Evolutionary conservation across 2,329 filamentous ascomycete species (phyloP).

Genomic region (Coleophoma cylindrospora): DNA sequence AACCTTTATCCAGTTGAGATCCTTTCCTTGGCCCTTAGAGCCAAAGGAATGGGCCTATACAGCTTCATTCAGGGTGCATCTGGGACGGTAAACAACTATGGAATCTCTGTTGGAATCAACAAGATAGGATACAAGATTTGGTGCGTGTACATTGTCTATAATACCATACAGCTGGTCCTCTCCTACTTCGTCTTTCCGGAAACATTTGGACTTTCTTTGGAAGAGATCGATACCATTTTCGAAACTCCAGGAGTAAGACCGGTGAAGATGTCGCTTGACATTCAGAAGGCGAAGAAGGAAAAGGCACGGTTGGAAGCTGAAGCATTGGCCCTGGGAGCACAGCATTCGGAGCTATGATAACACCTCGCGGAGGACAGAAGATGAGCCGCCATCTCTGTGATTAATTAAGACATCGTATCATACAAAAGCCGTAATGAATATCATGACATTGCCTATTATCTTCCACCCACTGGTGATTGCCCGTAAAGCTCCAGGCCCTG

Average conservation of each 20-base stretch:
- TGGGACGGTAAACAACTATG: constrained; percentile 28
- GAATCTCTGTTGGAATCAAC: constrained; percentile 39
- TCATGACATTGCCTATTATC: no score
- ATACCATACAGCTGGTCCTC: constrained; percentile 37
- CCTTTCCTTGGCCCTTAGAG: constrained; percentile 32
- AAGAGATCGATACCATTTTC: constrained; percentile 65
- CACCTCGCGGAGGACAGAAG: not conserved
- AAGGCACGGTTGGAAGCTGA: constrained; percentile 13
- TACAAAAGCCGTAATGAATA: no score
- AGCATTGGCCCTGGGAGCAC: not conserved
- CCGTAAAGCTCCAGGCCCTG: no score
- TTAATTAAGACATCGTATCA: no score
- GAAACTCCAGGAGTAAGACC: constrained; percentile 37
- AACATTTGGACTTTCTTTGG: constrained; percentile 67
- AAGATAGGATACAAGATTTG: constrained; percentile 46
- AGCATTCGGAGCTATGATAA: not conserved
- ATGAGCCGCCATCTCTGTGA: not conserved
- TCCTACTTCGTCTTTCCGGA: constrained; percentile 60
- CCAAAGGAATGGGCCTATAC: constrained; percentile 27
- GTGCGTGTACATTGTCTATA: constrained; percentile 45
- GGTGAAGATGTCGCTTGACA: constrained; percentile 37
- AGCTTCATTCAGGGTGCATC: constrained; percentile 21
- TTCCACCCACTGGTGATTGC: no score
- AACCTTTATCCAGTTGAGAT: constrained; percentile 26
- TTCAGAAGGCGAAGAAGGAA: constrained; percentile 33